A percentile compares a stretch with the other conserved stretches of the same genome.
These are phyloP conservation scores for Musa schizocarpa DNA, from an alignment of 176 grass and related monocot species.

Conservation along the genomic window DNA sequence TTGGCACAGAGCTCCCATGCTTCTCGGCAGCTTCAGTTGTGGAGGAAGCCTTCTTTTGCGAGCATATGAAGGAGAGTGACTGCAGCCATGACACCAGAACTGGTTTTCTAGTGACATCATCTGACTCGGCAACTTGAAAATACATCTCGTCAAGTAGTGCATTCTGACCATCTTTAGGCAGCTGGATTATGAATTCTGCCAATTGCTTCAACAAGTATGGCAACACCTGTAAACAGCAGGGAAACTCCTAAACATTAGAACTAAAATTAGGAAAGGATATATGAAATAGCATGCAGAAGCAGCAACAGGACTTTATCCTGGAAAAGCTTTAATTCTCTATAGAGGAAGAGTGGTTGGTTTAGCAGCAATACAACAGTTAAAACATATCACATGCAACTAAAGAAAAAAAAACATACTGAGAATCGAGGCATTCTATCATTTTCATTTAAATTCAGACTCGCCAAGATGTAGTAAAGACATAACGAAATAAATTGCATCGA, in stretches of 20 bases:
- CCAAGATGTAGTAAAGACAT: too few relatives aligned
- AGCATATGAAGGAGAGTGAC: slow-evolving; percentile 78
- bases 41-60: slow-evolving; percentile 7
- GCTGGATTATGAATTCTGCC: slow-evolving; percentile 45
- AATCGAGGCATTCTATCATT: too few relatives aligned
- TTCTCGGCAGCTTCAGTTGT: background rate
- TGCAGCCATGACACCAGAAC: slow-evolving; percentile 84
- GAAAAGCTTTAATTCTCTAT: background rate
- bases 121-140: slow-evolving; percentile 62
- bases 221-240: slow-evolving; percentile 38
- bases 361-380: too few relatives aligned
- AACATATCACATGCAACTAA: too few relatives aligned
- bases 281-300: background rate
- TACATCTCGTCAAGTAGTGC: slow-evolving; percentile 77
- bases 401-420: too few relatives aligned
- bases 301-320: background rate
- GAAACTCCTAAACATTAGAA: background rate
- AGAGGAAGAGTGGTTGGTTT: too few relatives aligned
- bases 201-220: slow-evolving; percentile 76
- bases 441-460: too few relatives aligned
- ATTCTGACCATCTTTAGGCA: slow-evolving; percentile 79
- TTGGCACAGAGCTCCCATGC: background rate
- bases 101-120: slow-evolving; percentile 76
- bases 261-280: background rate
- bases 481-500: too few relatives aligned